phyloP scores from a whole-genome alignment of 208 protist species.

The Wallacemonas sp. region DNA sequence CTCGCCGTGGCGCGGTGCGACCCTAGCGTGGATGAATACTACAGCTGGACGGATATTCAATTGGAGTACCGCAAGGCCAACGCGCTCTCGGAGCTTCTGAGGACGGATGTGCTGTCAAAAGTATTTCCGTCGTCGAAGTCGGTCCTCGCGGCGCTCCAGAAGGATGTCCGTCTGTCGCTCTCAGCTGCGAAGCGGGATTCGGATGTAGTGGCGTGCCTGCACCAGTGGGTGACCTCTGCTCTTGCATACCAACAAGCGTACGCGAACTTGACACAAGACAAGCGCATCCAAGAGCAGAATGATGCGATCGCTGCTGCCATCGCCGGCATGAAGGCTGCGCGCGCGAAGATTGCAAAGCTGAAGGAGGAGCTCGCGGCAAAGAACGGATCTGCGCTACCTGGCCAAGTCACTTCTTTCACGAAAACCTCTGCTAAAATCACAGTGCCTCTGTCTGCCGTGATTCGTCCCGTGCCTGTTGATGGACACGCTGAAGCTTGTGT shows the following conservation, averaged over 20 bases:
- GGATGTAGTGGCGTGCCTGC: conserved; percentile 37
- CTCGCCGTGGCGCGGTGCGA: conserved; percentile 55
- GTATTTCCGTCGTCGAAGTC: conserved; percentile 39
- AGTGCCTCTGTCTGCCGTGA: conserved; percentile 54
- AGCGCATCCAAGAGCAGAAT: conserved; percentile 65
- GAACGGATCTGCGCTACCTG: conserved; percentile 17
- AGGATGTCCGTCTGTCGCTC: conserved; percentile 39
- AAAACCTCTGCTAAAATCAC: conserved; percentile 51
- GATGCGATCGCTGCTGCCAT: conserved; percentile 53
- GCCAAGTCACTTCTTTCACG: conserved; percentile 59
- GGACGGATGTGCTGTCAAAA: conserved; percentile 47
- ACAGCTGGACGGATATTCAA: conserved; percentile 64
- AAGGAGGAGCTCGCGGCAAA: conserved; percentile 56
- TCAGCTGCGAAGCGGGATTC: conserved; percentile 42
- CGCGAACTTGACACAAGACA: conserved; percentile 46
- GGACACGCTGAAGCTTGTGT: conserved; percentile 39
- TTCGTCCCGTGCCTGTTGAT: conserved; percentile 50
- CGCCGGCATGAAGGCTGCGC: conserved; percentile 58
- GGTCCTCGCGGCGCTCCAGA: conserved; percentile 25
- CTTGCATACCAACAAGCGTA: conserved; percentile 71
- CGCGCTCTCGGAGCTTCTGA: conserved; percentile 33
- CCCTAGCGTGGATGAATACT: conserved; percentile 55
- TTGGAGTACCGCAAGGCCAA: conserved; percentile 48
- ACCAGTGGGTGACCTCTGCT: conserved; percentile 58
- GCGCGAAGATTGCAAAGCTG: conserved; percentile 60